Conservation (phyloP, 306 rosid species). For the Vachellia pachyceras region DNA sequence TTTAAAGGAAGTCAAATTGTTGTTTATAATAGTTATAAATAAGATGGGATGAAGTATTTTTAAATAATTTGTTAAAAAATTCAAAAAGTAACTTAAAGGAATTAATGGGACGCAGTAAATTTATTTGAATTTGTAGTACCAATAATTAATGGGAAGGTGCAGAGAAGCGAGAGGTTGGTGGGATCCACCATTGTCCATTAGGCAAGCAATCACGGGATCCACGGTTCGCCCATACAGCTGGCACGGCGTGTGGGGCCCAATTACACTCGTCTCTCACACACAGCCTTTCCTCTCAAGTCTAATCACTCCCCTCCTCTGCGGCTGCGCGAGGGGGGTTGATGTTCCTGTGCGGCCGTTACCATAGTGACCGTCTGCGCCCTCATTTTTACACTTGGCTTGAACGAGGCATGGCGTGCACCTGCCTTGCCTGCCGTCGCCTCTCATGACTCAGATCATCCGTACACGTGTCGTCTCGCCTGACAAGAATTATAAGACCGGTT, state of each 20-base stretch:
- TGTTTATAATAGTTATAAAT: too few species aligned
- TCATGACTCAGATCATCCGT: neutral
- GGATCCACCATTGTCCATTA: slow-evolving; percentile 8
- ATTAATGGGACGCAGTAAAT: too few species aligned
- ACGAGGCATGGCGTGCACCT: neutral
- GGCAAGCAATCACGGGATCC: slow-evolving; percentile 27
- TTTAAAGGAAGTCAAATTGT: too few species aligned
- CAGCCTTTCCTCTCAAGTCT: too few species aligned
- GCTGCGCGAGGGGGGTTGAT: neutral
- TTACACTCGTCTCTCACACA: neutral
- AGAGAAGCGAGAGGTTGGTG: neutral
- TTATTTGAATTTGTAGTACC: too few species aligned
- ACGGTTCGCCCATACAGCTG: neutral
- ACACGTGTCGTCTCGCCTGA: neutral
- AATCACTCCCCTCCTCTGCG: neutral
- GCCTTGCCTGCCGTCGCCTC: neutral
- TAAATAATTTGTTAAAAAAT: too few species aligned
- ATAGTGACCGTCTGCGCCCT: neutral
- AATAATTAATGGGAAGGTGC: too few species aligned
- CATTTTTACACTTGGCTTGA: neutral
- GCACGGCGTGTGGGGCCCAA: neutral
- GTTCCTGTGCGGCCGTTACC: neutral
- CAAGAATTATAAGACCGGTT: neutral
- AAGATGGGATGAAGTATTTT: too few species aligned
- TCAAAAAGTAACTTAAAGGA: too few species aligned